Evolutionary conservation across 352 stramenopile genomes (phyloP), one percentile per base, ranked within the genome.

Genomic region (Phytophthora multivora): DNA sequence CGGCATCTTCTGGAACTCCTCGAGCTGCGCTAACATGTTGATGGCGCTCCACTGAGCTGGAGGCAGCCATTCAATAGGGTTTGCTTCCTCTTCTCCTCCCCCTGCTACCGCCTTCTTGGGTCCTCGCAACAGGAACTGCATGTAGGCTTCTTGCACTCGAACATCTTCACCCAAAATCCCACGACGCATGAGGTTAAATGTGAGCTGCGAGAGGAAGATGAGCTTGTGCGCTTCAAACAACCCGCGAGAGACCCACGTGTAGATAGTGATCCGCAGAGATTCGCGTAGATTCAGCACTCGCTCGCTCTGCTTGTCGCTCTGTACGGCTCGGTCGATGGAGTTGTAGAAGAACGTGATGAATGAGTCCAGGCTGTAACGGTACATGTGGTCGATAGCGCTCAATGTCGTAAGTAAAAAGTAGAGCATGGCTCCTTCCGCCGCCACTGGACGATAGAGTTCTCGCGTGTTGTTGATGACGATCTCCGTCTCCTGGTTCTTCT

Each of bases 281-380:
- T 97, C 92, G 18, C 95, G 83, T 40, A 99, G 75, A 57, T 97
- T 98, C 0, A 94, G 68, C 19, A 99, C 95, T 28, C 96, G 86
- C 35, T 98, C 84, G 33, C 86, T 83, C 28, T 98, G 77, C 53
- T 97, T 91, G 21, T 98, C 93, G 26, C 78, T 90, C 15, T 75
- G 56, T 3, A 70, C 66, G 11, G 96, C 93, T 25, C 96, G 96
- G 16, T 87, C 78, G 50, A 99, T 98, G 6, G 95, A 96, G 63
- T 98, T 98, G 72, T 97, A 96, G 70, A 99, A 99, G 75, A 98
- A 98, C 15, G 91, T 98, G 40, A 98, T 93, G 76, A 98, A 99
- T 42, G 89, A 97, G 66, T 99, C 96, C 21, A 99, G 78, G 53
- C 92, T 98, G 76, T 99, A 99, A 77, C 98, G 96, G 70, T 99